phyloP scores from a whole-genome alignment of 2,329 filamentous ascomycete genomes.

The Aspergillus fischeri region DNA sequence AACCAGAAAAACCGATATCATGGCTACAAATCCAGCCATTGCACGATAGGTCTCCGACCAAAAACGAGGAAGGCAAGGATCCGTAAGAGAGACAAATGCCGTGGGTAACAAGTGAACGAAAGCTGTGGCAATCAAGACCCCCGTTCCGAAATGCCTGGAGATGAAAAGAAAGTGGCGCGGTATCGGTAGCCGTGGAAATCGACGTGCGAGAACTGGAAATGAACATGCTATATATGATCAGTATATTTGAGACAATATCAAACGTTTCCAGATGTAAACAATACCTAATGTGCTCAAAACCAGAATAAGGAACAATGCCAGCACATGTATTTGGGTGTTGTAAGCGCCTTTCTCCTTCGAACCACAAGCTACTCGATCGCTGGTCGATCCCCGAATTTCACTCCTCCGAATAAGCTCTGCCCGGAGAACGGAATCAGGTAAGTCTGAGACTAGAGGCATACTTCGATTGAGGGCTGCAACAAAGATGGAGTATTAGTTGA shows the following conservation, averaged over 20 bases:
- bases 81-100: constrained; percentile 57
- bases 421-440: constrained; percentile 31
- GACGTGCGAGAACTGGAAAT: constrained; percentile 57
- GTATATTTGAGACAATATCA: neutral
- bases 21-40: constrained; percentile 75
- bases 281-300: constrained; percentile 45
- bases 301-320: constrained; percentile 64
- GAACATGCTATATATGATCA: constrained; percentile 48
- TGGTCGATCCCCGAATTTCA: constrained; percentile 12
- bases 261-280: neutral
- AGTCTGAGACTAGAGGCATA: constrained; percentile 22
- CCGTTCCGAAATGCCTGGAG: constrained; percentile 56
- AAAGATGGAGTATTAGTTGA: neutral
- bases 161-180: constrained; percentile 57
- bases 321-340: constrained; percentile 63
- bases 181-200: constrained; percentile 57
- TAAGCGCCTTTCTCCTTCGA: constrained; percentile 45
- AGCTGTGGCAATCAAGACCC: constrained; percentile 54
- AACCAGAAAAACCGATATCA: constrained; percentile 76
- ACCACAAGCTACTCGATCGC: constrained; percentile 31
- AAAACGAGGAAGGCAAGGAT: constrained; percentile 67
- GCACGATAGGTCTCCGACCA: constrained; percentile 77
- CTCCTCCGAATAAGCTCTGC: constrained; percentile 30
- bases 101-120: constrained; percentile 61
- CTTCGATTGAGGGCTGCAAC: constrained; percentile 17